Evolutionary conservation across 768 basidiomycete species (phyloP).

Genomic region (Rhodosporidiobolus odoratus): DNA sequence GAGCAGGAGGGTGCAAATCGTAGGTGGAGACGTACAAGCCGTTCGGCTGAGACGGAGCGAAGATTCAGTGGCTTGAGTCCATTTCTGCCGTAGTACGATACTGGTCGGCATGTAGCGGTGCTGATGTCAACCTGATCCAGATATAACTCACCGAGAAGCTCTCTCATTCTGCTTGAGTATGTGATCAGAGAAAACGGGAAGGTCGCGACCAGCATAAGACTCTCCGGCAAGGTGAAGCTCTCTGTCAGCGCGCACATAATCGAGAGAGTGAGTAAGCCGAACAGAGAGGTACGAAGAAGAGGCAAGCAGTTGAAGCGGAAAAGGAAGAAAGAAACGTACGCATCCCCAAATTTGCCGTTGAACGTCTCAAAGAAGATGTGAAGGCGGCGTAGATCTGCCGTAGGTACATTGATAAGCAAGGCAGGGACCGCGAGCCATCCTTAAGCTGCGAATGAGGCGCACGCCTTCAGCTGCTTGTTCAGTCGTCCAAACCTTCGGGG

Average conservation of each 20-base stretch:
- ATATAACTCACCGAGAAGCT: not conserved
- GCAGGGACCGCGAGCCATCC: not conserved
- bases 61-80: slow-evolving; percentile 32
- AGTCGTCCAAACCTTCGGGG: slow-evolving; percentile 34
- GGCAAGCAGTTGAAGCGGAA: not conserved
- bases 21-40: slow-evolving; percentile 38
- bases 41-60: slow-evolving; percentile 37
- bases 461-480: slow-evolving; percentile 39
- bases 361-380: slow-evolving; percentile 39
- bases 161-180: slow-evolving; percentile 36
- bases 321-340: slow-evolving; percentile 1
- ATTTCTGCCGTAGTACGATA: too few species aligned
- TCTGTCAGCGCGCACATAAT: not conserved
- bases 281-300: not conserved
- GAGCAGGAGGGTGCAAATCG: not conserved
- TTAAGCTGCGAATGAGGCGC: not conserved
- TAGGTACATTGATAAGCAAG: too few species aligned
- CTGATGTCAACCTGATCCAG: too few species aligned
- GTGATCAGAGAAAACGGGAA: slow-evolving; percentile 39
- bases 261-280: not conserved
- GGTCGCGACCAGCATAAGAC: slow-evolving; percentile 37
- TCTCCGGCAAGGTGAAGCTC: slow-evolving; percentile 38
- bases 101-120: too few species aligned
- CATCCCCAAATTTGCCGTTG: slow-evolving; percentile 22
- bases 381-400: slow-evolving; percentile 19